A percentile compares a stretch with the other conserved stretches of the same genome.
phyloP scores from a whole-genome alignment of 768 basidiomycete species.

The Exsudoporus frostii region DNA sequence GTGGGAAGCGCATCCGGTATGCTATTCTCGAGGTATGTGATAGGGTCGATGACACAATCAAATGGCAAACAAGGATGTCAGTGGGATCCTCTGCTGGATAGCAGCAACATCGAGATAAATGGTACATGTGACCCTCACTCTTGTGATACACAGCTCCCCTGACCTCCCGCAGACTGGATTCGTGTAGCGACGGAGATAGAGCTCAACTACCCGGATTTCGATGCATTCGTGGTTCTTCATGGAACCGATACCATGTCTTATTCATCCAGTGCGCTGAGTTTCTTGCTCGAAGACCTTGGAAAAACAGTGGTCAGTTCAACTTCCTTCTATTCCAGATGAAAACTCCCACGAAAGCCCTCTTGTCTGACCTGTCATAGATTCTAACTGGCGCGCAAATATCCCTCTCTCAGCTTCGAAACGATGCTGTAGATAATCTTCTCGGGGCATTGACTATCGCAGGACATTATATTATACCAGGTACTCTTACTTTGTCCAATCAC shows the following conservation, averaged over 20 bases:
- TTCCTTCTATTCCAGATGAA: not conserved
- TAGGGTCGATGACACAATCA: not conserved
- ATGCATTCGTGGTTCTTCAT: constrained; percentile 88
- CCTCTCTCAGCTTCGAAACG: constrained; percentile 85
- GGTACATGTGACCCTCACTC: constrained; percentile 42
- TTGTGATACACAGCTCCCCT: not conserved
- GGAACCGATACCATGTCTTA: constrained; percentile 94
- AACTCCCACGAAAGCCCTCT: not conserved
- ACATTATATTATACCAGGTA: constrained; percentile 88
- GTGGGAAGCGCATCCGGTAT: constrained; percentile 75
- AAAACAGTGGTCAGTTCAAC: constrained; percentile 75
- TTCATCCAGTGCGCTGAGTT: constrained; percentile 84
- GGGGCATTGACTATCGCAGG: constrained; percentile 88
- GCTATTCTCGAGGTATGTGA: constrained; percentile 71
- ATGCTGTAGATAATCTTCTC: constrained; percentile 90
- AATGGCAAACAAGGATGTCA: constrained; percentile 28
- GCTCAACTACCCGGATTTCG: constrained; percentile 81
- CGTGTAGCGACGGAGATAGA: constrained; percentile 90
- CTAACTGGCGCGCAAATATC: constrained; percentile 94
- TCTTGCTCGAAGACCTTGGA: constrained; percentile 88
- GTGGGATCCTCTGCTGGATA: constrained; percentile 88
- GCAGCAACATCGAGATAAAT: constrained; percentile 82
- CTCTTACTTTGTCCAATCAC: not conserved
- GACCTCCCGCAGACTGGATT: constrained; percentile 68
- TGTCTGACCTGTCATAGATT: constrained; percentile 48